Base-by-base conservation (phyloP, 768 basidiomycete species). In the Tricholoma sp. region DNA sequence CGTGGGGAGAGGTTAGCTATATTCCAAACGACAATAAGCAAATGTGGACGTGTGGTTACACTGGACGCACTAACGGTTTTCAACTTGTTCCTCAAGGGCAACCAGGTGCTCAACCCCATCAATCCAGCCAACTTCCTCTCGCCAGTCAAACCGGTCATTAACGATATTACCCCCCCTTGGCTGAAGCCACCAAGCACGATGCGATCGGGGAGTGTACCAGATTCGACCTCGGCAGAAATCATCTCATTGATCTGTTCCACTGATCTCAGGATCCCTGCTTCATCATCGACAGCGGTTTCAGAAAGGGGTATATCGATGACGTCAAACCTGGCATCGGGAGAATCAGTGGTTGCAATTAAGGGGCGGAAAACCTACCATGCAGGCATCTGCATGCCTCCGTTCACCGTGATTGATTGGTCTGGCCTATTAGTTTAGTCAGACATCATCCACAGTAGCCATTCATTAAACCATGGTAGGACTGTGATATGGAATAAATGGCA, bases 171-270 rank as follows among this genome's bases (percentile, higher is more conserved):
- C 39, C 78, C 90, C 39, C 91, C 94, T 69, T 96, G 93, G 59
- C 85, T 88, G 73, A 95, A 96, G 11, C 94, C 94, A 31, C 91
- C 93, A n/a, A 97, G 71, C 27, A 96, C 80, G 64, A 96, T 89
- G 50, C 88, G 82, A 55, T 78, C 75, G 22, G 86, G 72, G 9
- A 83, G 78, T 52, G 87, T 82, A 34, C 89, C 90, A 5, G 78
- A 76, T 49, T 85, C 83, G 21, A 94, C 76, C 70, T 98, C 94
- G 2, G 78, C 76, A 10, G 82, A 76, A 65, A 98, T 85, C 61
- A 95, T 73, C 57, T 80, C 71, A 64, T 85, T 85, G 64, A 96
- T 76, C 24, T 77, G 69, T 27, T 76, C 72, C 7, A 82, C 79
- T 32, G 88, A 84, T 24, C 80, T 67, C 27, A 88, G 76, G 82